phyloP scores from a whole-genome alignment of 1,139 yeast species.

The Pichia inconspicua region DNA sequence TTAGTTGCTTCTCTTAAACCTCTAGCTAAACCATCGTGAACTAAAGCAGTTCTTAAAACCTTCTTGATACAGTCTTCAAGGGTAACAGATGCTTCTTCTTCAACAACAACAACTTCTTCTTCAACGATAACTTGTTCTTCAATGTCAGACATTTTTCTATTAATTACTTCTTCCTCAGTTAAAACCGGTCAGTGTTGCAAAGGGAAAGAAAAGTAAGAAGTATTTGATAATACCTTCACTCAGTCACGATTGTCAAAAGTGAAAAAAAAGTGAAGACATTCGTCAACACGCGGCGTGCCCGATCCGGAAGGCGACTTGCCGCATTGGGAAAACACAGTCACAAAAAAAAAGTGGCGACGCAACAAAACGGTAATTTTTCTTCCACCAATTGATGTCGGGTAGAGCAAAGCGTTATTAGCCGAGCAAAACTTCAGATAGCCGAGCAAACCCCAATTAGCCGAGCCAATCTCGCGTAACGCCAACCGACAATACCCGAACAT shows the following conservation, averaged over 20 bases:
- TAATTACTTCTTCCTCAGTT: conserved; percentile 79
- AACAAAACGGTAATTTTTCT: neutral
- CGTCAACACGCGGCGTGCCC: neutral
- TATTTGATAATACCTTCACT: neutral
- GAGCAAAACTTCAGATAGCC: neutral
- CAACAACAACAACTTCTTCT: conserved; percentile 79
- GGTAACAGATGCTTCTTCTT: conserved; percentile 77
- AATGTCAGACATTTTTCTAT: conserved; percentile 74
- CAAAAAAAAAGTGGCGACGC: neutral
- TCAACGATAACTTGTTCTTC: conserved; percentile 65
- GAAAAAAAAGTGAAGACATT: neutral
- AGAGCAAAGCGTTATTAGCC: neutral
- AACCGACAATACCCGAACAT: neutral
- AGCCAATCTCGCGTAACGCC: neutral
- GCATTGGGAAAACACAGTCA: neutral
- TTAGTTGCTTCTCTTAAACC: conserved; percentile 99
- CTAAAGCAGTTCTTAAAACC: conserved; percentile 95
- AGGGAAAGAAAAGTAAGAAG: neutral
- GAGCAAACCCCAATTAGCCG: neutral
- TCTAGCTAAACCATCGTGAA: conserved; percentile 99
- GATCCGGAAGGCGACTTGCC: neutral
- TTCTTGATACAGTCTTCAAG: conserved; percentile 98
- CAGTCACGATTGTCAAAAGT: neutral
- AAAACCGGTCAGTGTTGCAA: conserved; percentile 61
- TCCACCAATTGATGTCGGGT: neutral